Conservation (phyloP, 805 yeast species). For the Priceomyces haplophilus region DNA sequence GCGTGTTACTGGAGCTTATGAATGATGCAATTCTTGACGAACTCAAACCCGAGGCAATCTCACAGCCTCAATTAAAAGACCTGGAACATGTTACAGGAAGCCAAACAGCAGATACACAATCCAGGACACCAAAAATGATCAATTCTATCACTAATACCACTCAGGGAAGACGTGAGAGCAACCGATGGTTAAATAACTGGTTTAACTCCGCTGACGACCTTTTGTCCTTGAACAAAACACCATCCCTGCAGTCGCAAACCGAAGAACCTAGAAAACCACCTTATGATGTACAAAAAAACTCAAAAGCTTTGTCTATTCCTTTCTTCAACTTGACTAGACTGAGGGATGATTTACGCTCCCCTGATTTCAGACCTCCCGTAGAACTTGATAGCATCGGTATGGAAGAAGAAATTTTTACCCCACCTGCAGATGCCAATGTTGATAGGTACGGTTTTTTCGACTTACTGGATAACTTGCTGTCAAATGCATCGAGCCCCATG, state of each 20-base stretch:
- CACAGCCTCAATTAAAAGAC: not conserved
- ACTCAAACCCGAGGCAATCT: not conserved
- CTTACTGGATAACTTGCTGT: not conserved
- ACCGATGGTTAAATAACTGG: not conserved
- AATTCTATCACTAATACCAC: no score
- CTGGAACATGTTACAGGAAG: not conserved
- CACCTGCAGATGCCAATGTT: constrained; percentile 19
- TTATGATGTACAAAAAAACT: not conserved
- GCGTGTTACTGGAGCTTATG: constrained; percentile 25
- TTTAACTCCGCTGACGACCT: constrained; percentile 1
- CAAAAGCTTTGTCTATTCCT: not conserved
- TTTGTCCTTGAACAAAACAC: not conserved
- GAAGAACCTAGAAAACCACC: not conserved
- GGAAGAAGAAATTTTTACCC: constrained; percentile 5
- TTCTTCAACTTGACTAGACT: not conserved
- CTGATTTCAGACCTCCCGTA: constrained; percentile 30
- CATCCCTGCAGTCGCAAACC: not conserved
- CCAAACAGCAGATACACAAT: not conserved
- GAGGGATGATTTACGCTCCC: not conserved
- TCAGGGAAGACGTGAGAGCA: not conserved
- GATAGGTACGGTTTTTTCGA: constrained; percentile 51
- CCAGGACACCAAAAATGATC: no score
- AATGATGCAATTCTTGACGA: constrained; percentile 27
- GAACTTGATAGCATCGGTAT: constrained; percentile 36
- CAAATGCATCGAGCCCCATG: not conserved